These are phyloP conservation scores for Fusarium zealandicum DNA, from an alignment of 2,329 filamentous ascomycete genomes.

Conservation along the genomic window DNA sequence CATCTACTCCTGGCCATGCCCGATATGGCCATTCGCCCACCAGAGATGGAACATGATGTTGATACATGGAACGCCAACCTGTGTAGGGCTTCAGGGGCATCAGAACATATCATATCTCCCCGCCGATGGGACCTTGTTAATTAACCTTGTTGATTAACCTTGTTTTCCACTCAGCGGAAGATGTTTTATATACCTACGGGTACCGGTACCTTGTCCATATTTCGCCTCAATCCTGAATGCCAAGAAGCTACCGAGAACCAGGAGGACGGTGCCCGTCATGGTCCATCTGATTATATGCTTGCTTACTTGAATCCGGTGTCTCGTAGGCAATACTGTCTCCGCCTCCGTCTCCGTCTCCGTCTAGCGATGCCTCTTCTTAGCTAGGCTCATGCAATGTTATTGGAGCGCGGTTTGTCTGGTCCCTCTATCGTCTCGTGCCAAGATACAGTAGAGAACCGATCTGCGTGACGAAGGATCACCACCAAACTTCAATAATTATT, in stretches of 20 bases:
- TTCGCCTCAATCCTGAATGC: neutral
- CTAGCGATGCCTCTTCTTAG: constrained; percentile 3
- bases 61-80: constrained; percentile 8
- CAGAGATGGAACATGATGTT: neutral
- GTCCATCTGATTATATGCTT: constrained; percentile 21
- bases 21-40: constrained; percentile 10
- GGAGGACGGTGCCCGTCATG: neutral
- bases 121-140: neutral
- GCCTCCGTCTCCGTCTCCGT: constrained; percentile 10
- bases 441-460: constrained; percentile 1
- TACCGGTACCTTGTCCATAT: too few species aligned
- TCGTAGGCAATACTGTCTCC: constrained; percentile 19
- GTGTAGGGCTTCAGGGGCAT: neutral
- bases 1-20: constrained; percentile 2
- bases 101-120: neutral
- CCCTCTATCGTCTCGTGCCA: neutral
- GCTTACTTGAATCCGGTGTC: constrained; percentile 25
- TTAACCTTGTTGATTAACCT: neutral
- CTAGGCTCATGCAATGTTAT: constrained; percentile 14
- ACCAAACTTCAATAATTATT: too few species aligned
- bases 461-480: constrained; percentile 1
- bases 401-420: constrained; percentile 2
- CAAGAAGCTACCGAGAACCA: neutral
- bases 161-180: neutral
- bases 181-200: too few species aligned